These are phyloP conservation scores for Bruguiera gymnorhiza DNA, from an alignment of 345 rosid species.

Conservation along the genomic window DNA sequence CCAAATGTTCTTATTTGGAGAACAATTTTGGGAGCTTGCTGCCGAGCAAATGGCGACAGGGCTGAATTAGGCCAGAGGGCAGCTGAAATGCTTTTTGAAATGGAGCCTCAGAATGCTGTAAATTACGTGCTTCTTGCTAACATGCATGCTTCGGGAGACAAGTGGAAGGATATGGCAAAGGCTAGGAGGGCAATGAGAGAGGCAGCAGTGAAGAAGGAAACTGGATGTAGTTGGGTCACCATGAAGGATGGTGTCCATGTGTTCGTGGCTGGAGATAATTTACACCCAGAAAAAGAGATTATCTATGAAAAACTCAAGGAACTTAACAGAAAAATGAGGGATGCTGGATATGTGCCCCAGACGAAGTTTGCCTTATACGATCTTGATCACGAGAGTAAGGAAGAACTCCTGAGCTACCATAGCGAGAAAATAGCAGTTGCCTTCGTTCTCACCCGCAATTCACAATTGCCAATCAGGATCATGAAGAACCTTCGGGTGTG, in stretches of 20 bases:
- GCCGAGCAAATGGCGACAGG: conserved; percentile 59
- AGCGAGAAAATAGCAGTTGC: conserved; percentile 92
- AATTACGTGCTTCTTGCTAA: conserved; percentile 87
- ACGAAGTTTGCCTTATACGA: conserved; percentile 71
- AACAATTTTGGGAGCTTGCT: conserved; percentile 79
- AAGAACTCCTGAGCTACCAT: conserved; percentile 74
- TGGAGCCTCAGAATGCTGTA: conserved; percentile 85
- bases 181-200: conserved; percentile 72
- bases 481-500: conserved; percentile 91
- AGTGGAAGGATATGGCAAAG: conserved; percentile 72
- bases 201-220: conserved; percentile 79
- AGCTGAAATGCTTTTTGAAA: conserved; percentile 61
- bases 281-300: conserved; percentile 55
- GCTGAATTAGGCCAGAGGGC: conserved; percentile 68
- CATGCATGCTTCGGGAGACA: conserved; percentile 82
- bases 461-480: conserved; percentile 69
- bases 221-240: conserved; percentile 93
- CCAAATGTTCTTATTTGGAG: conserved; percentile 91
- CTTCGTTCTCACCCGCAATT: conserved; percentile 58
- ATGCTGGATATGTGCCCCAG: conserved; percentile 75
- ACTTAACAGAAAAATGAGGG: conserved; percentile 64
- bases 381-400: conserved; percentile 80
- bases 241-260: conserved; percentile 90
- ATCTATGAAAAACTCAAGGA: conserved; percentile 73
- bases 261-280: conserved; percentile 77